These are phyloP conservation scores for Radiomyces spectabilis DNA, from an alignment of 192 early-diverging fungal species.

Conservation along the genomic window DNA sequence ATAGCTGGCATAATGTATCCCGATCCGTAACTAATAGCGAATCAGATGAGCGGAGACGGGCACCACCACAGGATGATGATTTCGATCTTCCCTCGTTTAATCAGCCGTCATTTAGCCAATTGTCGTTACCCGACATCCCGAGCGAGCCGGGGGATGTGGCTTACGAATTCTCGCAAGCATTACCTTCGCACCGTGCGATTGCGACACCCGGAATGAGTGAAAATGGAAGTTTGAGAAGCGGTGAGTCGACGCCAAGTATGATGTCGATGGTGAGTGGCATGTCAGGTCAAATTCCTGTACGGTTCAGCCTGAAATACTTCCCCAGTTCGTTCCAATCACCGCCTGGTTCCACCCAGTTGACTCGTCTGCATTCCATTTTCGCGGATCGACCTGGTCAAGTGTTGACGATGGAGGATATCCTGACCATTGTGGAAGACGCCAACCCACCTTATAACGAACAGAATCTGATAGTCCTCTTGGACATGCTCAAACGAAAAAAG, in stretches of 20 bases:
- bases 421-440: background rate
- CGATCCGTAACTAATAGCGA: too few species aligned
- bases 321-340: constrained; percentile 2
- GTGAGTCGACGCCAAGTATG: background rate
- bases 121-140: too few species aligned
- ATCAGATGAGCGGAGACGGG: too few species aligned
- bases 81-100: too few species aligned
- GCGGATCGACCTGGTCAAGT: background rate
- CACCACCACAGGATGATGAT: too few species aligned
- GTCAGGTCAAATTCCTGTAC: background rate
- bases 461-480: background rate
- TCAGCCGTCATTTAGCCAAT: too few species aligned
- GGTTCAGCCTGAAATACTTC: background rate
- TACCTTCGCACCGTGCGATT: too few species aligned
- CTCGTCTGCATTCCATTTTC: constrained; percentile 3
- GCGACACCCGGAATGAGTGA: too few species aligned
- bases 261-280: background rate
- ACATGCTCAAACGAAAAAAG: background rate
- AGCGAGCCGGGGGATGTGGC: too few species aligned
- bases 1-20: too few species aligned
- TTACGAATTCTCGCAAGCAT: too few species aligned
- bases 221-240: too few species aligned
- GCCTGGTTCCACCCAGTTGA: constrained; percentile 1
- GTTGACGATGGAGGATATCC: background rate
- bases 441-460: background rate